These are phyloP conservation scores for Huntiella abstrusa DNA, from an alignment of 2,329 filamentous ascomycete species.

Conservation along the genomic window DNA sequence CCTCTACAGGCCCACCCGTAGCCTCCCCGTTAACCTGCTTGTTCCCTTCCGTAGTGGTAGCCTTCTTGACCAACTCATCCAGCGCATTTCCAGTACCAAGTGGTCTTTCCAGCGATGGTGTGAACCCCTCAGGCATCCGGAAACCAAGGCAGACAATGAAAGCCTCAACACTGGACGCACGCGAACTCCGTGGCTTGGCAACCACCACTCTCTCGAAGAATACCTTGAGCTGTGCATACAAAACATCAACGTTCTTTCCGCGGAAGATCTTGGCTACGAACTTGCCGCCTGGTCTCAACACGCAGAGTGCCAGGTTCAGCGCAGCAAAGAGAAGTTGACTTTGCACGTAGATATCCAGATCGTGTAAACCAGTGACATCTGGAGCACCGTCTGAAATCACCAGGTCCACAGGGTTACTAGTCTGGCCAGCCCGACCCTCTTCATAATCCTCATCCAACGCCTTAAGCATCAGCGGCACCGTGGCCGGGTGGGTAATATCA, in stretches of 20 bases:
- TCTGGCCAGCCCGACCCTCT: constrained; percentile 24
- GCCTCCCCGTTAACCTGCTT: constrained; percentile 1
- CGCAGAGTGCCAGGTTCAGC: constrained; percentile 79
- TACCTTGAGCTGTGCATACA: constrained; percentile 83
- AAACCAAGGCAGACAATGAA: constrained; percentile 94
- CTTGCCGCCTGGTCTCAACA: constrained; percentile 78
- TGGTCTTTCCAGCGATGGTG: constrained; percentile 55
- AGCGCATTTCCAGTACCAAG: constrained; percentile 39
- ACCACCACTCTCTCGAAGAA: constrained; percentile 77
- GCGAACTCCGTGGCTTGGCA: constrained; percentile 80
- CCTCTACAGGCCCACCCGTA: constrained; percentile 8
- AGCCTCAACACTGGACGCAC: constrained; percentile 91
- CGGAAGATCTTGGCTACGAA: constrained; percentile 98
- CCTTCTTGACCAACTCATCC: constrained; percentile 12
- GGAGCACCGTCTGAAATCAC: constrained; percentile 91
- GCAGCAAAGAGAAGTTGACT: constrained; percentile 88
- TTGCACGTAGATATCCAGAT: constrained; percentile 96
- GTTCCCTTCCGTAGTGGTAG: constrained; percentile 26
- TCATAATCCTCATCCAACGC: constrained; percentile 62
- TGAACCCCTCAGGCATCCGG: constrained; percentile 56
- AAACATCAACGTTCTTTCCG: constrained; percentile 81
- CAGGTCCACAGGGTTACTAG: constrained; percentile 68
- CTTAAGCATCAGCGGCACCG: constrained; percentile 69
- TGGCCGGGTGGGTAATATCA: constrained; percentile 93
- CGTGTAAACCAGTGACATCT: constrained; percentile 89